These are phyloP conservation scores for Helichrysum umbraculigerum DNA, from an alignment of 129 eudicot genomes.

Conservation along the genomic window DNA sequence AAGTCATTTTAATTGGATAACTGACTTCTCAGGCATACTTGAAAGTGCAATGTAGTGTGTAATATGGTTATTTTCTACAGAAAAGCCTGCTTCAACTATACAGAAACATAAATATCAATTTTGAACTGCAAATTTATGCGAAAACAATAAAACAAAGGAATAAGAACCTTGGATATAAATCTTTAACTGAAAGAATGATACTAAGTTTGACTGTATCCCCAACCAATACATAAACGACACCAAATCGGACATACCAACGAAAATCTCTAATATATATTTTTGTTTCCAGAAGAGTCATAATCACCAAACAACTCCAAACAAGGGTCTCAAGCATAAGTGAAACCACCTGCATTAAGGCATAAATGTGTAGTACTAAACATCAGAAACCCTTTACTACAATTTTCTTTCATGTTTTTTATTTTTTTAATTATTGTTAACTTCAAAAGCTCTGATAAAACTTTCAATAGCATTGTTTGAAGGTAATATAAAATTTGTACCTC, in stretches of 20 bases:
- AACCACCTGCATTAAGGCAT: slow-evolving; percentile 47
- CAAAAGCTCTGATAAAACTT: too few relatives aligned
- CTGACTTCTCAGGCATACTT: not conserved
- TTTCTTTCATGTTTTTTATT: not conserved
- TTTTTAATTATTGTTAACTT: too few relatives aligned
- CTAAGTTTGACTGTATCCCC: slow-evolving; percentile 77
- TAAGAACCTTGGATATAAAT: slow-evolving; percentile 57
- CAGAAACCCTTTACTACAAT: slow-evolving; percentile 11
- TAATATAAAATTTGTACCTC: slow-evolving; percentile 54
- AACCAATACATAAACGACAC: slow-evolving; percentile 66
- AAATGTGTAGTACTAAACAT: slow-evolving; percentile 12
- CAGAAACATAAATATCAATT: slow-evolving; percentile 7
- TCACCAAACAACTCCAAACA: slow-evolving; percentile 71
- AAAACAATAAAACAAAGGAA: slow-evolving; percentile 2
- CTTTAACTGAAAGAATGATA: slow-evolving; percentile 59
- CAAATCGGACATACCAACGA: slow-evolving; percentile 87
- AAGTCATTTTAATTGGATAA: not conserved
- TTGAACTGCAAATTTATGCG: not conserved
- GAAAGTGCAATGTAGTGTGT: not conserved
- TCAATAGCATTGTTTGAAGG: not conserved
- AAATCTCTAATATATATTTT: slow-evolving; percentile 69
- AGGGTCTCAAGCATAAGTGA: slow-evolving; percentile 65
- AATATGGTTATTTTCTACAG: not conserved
- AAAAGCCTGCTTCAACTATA: not conserved
- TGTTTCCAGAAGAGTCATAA: slow-evolving; percentile 73